Conservation (phyloP, 306 rosid genomes). For the Glycine tomentella region DNA sequence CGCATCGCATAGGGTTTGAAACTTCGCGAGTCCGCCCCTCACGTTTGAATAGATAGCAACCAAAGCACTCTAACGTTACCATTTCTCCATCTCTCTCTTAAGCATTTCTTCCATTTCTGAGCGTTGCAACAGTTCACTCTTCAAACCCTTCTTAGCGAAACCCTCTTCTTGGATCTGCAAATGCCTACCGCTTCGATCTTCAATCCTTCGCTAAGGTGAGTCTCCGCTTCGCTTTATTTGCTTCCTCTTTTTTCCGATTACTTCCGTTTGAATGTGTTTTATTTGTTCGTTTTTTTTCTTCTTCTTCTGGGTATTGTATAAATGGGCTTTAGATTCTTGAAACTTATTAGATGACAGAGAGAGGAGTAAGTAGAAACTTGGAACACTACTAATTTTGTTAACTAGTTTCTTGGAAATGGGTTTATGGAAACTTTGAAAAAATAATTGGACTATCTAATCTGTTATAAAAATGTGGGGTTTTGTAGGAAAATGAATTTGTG, state of each 20-base stretch:
- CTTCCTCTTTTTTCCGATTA: neutral
- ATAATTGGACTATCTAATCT: no score
- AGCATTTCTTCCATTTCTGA: neutral
- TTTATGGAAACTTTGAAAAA: no score
- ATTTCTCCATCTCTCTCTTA: neutral
- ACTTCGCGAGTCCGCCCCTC: slow-evolving; percentile 61
- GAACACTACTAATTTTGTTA: neutral
- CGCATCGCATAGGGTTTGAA: slow-evolving; percentile 59
- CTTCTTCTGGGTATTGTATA: no score
- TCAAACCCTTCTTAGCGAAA: neutral
- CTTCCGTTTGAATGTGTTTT: neutral
- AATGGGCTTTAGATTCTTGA: neutral
- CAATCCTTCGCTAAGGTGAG: slow-evolving; percentile 46
- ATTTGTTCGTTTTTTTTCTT: neutral
- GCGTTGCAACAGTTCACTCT: neutral
- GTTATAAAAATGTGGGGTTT: no score
- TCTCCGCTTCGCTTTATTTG: neutral
- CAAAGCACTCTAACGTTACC: neutral
- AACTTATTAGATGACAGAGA: neutral
- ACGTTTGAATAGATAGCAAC: slow-evolving; percentile 54
- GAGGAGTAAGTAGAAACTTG: neutral
- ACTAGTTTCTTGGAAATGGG: neutral
- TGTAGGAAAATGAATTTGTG: neutral
- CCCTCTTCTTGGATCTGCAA: slow-evolving; percentile 53
- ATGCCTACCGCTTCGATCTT: slow-evolving; percentile 40